A percentile compares a stretch with the other conserved stretches of the same genome.
These are phyloP conservation scores for Rubroboletus pulcherrimus DNA, from an alignment of 768 basidiomycete genomes.

Conservation along the genomic window DNA sequence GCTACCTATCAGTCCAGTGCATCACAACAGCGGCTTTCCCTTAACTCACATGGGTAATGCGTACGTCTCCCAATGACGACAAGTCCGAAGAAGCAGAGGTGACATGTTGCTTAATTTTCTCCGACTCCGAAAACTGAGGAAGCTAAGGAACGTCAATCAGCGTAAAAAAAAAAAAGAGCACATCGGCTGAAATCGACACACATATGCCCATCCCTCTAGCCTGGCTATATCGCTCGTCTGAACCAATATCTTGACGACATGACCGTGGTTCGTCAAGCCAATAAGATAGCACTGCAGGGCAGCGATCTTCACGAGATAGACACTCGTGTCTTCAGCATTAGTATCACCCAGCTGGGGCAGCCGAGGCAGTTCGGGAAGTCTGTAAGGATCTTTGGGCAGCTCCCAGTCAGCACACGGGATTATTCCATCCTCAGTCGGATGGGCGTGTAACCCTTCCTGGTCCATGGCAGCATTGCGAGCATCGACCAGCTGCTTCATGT, in stretches of 20 bases:
- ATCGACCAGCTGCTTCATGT: conserved; percentile 36
- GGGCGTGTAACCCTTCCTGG: conserved; percentile 29
- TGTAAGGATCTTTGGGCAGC: conserved; percentile 48
- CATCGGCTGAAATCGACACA: conserved; percentile 33
- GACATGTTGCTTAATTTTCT: conserved; percentile 43
- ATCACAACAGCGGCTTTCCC: not conserved
- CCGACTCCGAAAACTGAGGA: conserved; percentile 66
- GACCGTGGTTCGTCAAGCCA: conserved; percentile 76
- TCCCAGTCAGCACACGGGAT: conserved; percentile 66
- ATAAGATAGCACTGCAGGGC: conserved; percentile 69
- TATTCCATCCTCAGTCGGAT: conserved; percentile 33
- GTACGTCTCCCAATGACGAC: conserved; percentile 44
- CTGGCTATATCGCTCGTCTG: conserved; percentile 36
- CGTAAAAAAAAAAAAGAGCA: not conserved
- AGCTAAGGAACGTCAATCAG: conserved; percentile 43
- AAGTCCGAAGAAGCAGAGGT: conserved; percentile 39
- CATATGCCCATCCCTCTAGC: conserved; percentile 66
- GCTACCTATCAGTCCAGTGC: conserved; percentile 6
- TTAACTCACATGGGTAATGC: conserved; percentile 72
- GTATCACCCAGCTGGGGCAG: conserved; percentile 48
- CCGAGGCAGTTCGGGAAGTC: conserved; percentile 55
- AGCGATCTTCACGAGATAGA: conserved; percentile 74
- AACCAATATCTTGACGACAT: conserved; percentile 64
- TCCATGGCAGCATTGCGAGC: conserved; percentile 47
- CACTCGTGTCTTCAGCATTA: conserved; percentile 27